Percentiles rank a stretch among this genome's conserved stretches.
These are phyloP conservation scores for Suillus tomentosus DNA, from an alignment of 768 basidiomycete genomes.

Conservation along the genomic window DNA sequence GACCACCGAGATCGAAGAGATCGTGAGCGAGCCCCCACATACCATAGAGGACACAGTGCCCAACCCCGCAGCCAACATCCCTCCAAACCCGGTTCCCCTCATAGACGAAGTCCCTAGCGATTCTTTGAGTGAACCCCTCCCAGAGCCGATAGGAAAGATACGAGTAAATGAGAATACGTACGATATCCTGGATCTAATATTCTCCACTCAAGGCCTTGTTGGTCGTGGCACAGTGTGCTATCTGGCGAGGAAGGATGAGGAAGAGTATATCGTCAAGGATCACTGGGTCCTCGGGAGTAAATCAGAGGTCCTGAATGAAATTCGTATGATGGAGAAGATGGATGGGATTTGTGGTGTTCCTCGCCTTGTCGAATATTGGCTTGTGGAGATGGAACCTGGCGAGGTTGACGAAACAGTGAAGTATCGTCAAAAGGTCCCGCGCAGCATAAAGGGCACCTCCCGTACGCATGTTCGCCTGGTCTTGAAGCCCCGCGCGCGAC, in stretches of 20 bases:
- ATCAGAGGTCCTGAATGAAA: constrained; percentile 7
- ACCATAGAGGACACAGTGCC: no score
- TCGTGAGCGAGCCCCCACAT: no score
- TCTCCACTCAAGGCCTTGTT: background rate
- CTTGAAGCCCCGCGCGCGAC: background rate
- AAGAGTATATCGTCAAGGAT: constrained; percentile 10
- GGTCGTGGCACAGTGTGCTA: background rate
- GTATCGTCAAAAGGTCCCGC: background rate
- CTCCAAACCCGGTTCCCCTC: no score
- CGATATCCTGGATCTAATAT: background rate
- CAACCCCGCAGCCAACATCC: no score
- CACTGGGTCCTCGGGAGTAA: constrained; percentile 8
- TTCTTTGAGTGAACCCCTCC: background rate
- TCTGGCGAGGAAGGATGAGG: background rate
- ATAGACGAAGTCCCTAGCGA: no score
- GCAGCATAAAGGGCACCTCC: background rate
- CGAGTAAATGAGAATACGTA: background rate
- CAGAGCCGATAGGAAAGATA: background rate
- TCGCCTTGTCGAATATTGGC: background rate
- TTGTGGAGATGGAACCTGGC: background rate
- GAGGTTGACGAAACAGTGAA: background rate
- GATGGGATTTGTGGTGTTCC: constrained; percentile 9
- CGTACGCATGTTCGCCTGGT: background rate
- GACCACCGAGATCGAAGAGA: no score
- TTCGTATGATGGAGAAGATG: constrained; percentile 10